phyloP scores from a whole-genome alignment of 805 yeast species.

The Pichia occidentalis region DNA sequence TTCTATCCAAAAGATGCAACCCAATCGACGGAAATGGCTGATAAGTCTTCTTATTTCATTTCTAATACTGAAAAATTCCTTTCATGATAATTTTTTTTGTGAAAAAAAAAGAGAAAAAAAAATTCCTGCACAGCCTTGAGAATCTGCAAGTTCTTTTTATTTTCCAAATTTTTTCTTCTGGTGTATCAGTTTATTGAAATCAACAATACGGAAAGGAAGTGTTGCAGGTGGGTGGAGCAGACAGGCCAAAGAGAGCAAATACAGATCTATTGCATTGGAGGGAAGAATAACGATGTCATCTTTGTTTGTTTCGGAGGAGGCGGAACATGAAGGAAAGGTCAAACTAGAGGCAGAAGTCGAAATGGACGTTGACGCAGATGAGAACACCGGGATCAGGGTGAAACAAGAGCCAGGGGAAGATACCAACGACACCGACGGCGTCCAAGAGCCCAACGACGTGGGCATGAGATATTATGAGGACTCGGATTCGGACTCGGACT shows the following conservation, averaged over 20 bases:
- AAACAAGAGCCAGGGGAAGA: too few species aligned
- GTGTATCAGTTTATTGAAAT: too few species aligned
- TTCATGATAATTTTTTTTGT: too few species aligned
- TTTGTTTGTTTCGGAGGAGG: constrained; percentile 16
- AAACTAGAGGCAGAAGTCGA: constrained; percentile 5
- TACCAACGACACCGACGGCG: constrained; percentile 5
- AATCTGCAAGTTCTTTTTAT: too few species aligned
- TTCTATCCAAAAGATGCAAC: too few species aligned
- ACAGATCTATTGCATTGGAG: neutral
- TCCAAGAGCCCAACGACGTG: neutral
- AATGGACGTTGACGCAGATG: constrained; percentile 22
- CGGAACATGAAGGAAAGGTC: constrained; percentile 3
- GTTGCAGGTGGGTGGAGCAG: too few species aligned
- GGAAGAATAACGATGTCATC: constrained; percentile 7
- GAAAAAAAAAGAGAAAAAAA: too few species aligned
- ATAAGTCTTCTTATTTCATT: too few species aligned
- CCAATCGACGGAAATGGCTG: too few species aligned
- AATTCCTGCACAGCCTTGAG: neutral
- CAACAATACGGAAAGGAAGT: too few species aligned
- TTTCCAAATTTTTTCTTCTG: too few species aligned
- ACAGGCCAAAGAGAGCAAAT: neutral
- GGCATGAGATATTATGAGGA: constrained; percentile 3
- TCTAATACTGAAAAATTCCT: too few species aligned
- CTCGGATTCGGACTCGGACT: constrained; percentile 18
- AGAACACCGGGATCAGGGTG: neutral